Base-by-base conservation (phyloP, 805 yeast species). In the Maudiozyma barnettii region DNA sequence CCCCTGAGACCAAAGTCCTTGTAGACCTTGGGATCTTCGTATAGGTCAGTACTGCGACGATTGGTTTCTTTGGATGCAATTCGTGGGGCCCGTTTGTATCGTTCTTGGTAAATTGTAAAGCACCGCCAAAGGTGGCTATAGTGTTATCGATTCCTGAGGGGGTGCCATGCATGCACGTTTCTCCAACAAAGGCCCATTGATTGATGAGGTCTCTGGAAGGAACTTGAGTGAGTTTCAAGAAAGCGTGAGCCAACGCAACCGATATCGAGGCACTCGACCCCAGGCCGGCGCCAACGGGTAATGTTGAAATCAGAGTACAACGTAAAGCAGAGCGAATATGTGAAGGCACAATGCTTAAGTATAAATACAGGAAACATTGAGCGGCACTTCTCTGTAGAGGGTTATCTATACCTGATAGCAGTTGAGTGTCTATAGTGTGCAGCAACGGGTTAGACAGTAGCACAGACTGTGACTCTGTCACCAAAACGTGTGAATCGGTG, bases 81-180 rank as follows among this genome's bases (percentile, higher is more conserved):
- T 18, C 19, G 3, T 23, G 13, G 16, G 55, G 19, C 50, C 51
- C 63, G 69, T 58, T 44, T 45, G 52, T 39, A 54, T 55, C 29
- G 5, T 42, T 46, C 41, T 95, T 77, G 66, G 84, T 91, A 67
- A 81, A 91, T 78, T 82, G 72, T 1, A 93, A 95, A 0, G 98
- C 98, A 42, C 97, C 97, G 20, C 99, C 99, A 55, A 81, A 82
- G 0, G 96, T 84, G 1, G 98, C 95, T 43, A 91, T 97, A 0
- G 96, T 89, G 60, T 93, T 93, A 64, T 93, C 99, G 45, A 93
- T 88, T 12, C 99, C 99, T 18, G 95, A 82, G 8, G 99, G 99
- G 56, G 85, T 89, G 1, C 98, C 98, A 61, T 91, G 98, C 55
- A 90, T 85, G 61, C 97, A 88, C 61, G 83, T 84, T 64, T 93